A percentile compares a stretch with the other conserved stretches of the same genome.
Conservation (phyloP, 1,284 basidiomycete genomes). For the Sporisorium exsertum region DNA sequence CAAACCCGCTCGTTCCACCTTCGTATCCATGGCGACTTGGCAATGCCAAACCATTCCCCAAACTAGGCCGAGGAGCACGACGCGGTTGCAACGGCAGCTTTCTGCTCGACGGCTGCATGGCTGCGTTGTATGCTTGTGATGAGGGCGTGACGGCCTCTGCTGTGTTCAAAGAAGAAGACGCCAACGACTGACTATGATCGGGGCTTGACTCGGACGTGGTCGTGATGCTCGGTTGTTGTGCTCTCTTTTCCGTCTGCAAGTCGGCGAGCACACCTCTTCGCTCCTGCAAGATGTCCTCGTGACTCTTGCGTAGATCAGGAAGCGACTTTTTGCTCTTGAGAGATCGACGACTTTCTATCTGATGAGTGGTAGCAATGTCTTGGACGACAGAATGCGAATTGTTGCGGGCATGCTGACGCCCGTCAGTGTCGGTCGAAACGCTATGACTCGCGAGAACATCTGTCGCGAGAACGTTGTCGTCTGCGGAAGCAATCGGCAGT, state of each 20-base stretch:
- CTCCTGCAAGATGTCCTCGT: conserved; percentile 69
- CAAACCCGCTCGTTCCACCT: not conserved
- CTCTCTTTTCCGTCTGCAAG: not conserved
- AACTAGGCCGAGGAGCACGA: conserved; percentile 20
- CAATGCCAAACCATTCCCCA: conserved; percentile 14
- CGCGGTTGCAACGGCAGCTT: conserved; percentile 28
- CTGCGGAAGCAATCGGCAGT: not conserved
- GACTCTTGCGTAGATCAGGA: conserved; percentile 81
- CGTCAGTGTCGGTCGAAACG: conserved; percentile 10
- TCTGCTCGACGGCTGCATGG: not conserved
- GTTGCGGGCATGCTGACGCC: conserved; percentile 46
- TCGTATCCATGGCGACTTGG: conserved; percentile 17
- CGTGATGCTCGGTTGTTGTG: not conserved
- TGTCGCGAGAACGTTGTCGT: not conserved
- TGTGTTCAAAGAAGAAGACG: not conserved
- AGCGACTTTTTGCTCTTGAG: conserved; percentile 76
- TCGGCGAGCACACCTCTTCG: conserved; percentile 30
- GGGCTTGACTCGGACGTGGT: not conserved
- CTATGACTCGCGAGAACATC: not conserved
- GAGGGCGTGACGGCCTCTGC: not conserved
- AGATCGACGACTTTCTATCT: conserved; percentile 31
- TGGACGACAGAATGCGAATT: conserved; percentile 56
- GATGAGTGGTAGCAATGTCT: conserved; percentile 31
- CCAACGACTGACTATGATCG: not conserved
- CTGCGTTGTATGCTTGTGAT: not conserved